Base-by-base conservation (phyloP, 495 filamentous ascomycete species). In the Aspergillus nidulans region DNA sequence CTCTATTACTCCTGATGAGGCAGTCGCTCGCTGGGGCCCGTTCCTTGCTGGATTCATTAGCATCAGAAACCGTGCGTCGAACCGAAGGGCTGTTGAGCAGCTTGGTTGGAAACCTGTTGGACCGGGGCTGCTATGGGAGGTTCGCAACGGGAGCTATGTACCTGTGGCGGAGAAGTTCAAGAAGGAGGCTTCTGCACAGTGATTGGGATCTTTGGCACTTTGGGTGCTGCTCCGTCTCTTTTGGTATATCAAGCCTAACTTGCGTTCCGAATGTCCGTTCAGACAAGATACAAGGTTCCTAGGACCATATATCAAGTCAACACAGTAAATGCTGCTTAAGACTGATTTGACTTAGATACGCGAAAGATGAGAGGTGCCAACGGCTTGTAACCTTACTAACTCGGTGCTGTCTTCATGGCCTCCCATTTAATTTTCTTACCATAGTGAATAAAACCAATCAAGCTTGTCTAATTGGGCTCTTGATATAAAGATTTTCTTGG, bases 91-190 rank as follows among this genome's bases (percentile, higher is more conserved):
- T 16, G 56, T 62, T 45, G 59, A 69, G 39, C 16, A 59, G 57
- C 58, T 80, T 36, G 75, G 68, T 0, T 81, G 77, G 77, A 59
- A 43, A 4, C 67, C 69, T 4, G 50, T 49, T 12, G 54, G 61
- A 1, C 63, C 56, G 9, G 59, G 52, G 2, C 42, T 80, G 40
- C 52, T 79, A 28, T 66, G 58, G 34, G 77, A 78, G 65, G 55
- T 78, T 24, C 26, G 60, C 6, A 56, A 55, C 26, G 69, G 68
- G 0, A 49, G 65, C 15, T 69, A 73, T 49, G 43, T 47, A 38
- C 20, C 20, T 39, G 48, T 60, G 15, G 58, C 51, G 36, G 45
- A 60, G 38, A 23, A 45, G 49, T 56, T 60, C 12, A 56, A 41
- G 49, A 24, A 39, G 36, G 38, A 52, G 42, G 48, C 10, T 28